phyloP scores from a whole-genome alignment of 2,329 filamentous ascomycete species.

The Tolypocladium pustulatum region DNA sequence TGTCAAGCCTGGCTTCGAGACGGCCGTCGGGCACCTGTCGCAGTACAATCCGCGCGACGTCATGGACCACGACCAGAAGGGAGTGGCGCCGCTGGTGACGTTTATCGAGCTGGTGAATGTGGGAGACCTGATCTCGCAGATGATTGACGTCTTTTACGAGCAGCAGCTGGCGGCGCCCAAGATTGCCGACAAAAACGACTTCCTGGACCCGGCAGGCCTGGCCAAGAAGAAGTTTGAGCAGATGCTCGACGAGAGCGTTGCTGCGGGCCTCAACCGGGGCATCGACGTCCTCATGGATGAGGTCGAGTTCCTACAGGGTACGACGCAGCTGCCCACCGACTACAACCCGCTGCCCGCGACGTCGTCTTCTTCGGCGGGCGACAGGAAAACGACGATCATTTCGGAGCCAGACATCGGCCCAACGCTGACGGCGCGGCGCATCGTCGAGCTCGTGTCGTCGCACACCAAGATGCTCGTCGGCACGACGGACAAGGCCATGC shows the following conservation, averaged over 20 bases:
- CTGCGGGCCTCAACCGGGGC: conserved; percentile 90
- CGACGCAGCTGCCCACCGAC: conserved; percentile 75
- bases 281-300: conserved; percentile 98
- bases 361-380: conserved; percentile 10
- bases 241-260: conserved; percentile 94
- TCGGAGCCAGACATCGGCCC: conserved; percentile 47
- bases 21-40: conserved; percentile 81
- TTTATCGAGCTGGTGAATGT: conserved; percentile 98
- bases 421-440: conserved; percentile 65
- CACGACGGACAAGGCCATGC: conserved; percentile 93
- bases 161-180: conserved; percentile 79
- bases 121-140: conserved; percentile 93
- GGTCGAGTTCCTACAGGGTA: conserved; percentile 89
- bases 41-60: conserved; percentile 84
- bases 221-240: conserved; percentile 99
- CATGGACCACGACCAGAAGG: conserved; percentile 57
- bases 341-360: conserved; percentile 60
- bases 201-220: conserved; percentile 80
- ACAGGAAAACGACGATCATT: conserved; percentile 19
- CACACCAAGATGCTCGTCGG: conserved; percentile 91
- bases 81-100: conserved; percentile 83
- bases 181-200: conserved; percentile 86
- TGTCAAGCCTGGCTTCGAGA: conserved; percentile 87
- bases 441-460: conserved; percentile 76
- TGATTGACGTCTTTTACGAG: conserved; percentile 98